phyloP scores from a whole-genome alignment of 176 grass and related monocot genomes.

The Oryza glaberrima region DNA sequence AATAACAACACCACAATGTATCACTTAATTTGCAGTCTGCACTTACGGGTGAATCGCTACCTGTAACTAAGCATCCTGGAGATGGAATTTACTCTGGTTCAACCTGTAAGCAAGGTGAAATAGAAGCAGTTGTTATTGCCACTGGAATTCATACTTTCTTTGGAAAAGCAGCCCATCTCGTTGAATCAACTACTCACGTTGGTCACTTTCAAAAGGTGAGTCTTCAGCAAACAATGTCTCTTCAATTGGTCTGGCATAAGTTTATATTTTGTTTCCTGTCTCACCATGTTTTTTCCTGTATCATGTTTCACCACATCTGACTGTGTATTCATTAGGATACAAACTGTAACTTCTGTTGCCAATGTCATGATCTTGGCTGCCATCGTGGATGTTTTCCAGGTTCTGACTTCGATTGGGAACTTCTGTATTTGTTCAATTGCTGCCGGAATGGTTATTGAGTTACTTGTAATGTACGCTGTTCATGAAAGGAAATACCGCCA shows the following conservation, averaged over 20 bases:
- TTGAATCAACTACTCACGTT: constrained; percentile 69
- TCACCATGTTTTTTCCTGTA: background rate
- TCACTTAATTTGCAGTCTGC: constrained; percentile 57
- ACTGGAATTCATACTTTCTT: constrained; percentile 84
- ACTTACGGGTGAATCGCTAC: constrained; percentile 68
- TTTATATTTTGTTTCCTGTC: background rate
- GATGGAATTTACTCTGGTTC: constrained; percentile 73
- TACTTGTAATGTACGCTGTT: constrained; percentile 63
- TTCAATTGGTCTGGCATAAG: background rate
- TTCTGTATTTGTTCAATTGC: constrained; percentile 84
- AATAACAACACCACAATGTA: constrained; percentile 17
- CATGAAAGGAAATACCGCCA: constrained; percentile 49
- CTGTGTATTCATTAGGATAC: background rate
- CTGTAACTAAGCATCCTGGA: constrained; percentile 69
- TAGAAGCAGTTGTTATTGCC: constrained; percentile 80
- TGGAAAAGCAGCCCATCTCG: constrained; percentile 76
- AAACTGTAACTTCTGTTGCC: background rate
- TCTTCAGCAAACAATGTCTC: constrained; percentile 15
- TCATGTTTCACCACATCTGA: constrained; percentile 5
- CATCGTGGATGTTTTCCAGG: constrained; percentile 46
- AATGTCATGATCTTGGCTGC: background rate
- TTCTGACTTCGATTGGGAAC: constrained; percentile 76
- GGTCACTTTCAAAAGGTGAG: constrained; percentile 79
- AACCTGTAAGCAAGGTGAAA: constrained; percentile 81
- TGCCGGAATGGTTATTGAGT: constrained; percentile 59